Evolutionary conservation across 495 filamentous ascomycete species (phyloP).

Genomic region (Penicillium fimorum): DNA sequence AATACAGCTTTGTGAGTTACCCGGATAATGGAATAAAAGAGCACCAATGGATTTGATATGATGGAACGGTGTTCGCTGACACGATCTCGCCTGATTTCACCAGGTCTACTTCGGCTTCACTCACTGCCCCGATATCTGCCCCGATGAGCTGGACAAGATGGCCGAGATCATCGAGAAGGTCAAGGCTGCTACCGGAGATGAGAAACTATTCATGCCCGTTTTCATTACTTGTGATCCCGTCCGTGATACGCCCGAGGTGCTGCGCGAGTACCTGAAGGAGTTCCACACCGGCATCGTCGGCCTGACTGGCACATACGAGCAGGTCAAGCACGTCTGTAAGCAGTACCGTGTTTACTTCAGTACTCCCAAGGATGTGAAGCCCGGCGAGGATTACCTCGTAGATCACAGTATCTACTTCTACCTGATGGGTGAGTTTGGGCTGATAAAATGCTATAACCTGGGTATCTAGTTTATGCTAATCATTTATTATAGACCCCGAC

Average conservation of each 20-base stretch:
- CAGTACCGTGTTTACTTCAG: slow-evolving; percentile 96
- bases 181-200: slow-evolving; percentile 45
- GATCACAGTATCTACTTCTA: slow-evolving; percentile 99
- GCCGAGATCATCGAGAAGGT: slow-evolving; percentile 86
- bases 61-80: background rate
- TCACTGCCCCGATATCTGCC: slow-evolving; percentile 98
- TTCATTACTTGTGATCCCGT: slow-evolving; percentile 96
- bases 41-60: background rate
- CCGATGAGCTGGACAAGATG: slow-evolving; percentile 99
- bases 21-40: background rate
- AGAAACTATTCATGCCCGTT: slow-evolving; percentile 63
- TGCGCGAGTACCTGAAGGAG: slow-evolving; percentile 82
- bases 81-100: background rate
- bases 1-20: slow-evolving; percentile 66
- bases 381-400: slow-evolving; percentile 93
- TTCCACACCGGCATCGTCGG: slow-evolving; percentile 89
- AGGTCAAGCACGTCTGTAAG: slow-evolving; percentile 89
- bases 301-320: slow-evolving; percentile 87
- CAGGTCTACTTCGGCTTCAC: slow-evolving; percentile 98
- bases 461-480: slow-evolving; percentile 5
- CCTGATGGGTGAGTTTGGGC: slow-evolving; percentile 69
- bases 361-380: slow-evolving; percentile 81
- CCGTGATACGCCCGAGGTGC: slow-evolving; percentile 79
- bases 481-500: slow-evolving; percentile 67
- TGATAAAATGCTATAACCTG: background rate